These are phyloP conservation scores for Cornus kousa DNA, from an alignment of 148 eudicot genomes.

Conservation along the genomic window DNA sequence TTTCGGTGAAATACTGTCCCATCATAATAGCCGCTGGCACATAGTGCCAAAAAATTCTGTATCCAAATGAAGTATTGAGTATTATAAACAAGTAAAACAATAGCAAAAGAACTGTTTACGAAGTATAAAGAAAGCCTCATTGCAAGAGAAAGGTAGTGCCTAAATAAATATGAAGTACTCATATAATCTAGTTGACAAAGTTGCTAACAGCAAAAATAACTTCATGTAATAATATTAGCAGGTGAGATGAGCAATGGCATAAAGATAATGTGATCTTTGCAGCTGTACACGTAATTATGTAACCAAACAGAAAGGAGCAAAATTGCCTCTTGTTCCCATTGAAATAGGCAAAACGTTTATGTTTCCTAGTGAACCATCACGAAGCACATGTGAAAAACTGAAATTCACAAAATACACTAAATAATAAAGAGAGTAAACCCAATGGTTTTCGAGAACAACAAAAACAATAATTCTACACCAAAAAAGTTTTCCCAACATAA, in stretches of 20 bases:
- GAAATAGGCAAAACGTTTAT: too few relatives aligned
- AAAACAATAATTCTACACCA: too few relatives aligned
- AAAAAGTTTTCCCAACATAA: too few relatives aligned
- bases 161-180: background rate
- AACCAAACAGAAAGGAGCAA: background rate
- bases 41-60: constrained; percentile 92
- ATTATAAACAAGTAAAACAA: background rate
- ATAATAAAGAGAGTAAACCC: too few relatives aligned
- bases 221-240: background rate
- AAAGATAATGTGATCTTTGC: background rate
- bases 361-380: too few relatives aligned
- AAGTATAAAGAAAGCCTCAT: background rate
- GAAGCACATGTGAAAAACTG: too few relatives aligned
- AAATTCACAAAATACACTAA: too few relatives aligned
- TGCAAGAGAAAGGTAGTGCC: background rate
- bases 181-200: background rate
- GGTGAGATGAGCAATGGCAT: background rate
- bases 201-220: background rate
- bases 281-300: background rate
- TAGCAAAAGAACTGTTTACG: background rate
- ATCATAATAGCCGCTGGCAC: constrained; percentile 93
- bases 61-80: constrained; percentile 16
- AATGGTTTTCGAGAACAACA: too few relatives aligned
- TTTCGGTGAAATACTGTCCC: constrained; percentile 95
- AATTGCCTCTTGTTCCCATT: too few relatives aligned